phyloP scores from a whole-genome alignment of 2,329 filamentous ascomycete species.

The Colletotrichum viniferum region DNA sequence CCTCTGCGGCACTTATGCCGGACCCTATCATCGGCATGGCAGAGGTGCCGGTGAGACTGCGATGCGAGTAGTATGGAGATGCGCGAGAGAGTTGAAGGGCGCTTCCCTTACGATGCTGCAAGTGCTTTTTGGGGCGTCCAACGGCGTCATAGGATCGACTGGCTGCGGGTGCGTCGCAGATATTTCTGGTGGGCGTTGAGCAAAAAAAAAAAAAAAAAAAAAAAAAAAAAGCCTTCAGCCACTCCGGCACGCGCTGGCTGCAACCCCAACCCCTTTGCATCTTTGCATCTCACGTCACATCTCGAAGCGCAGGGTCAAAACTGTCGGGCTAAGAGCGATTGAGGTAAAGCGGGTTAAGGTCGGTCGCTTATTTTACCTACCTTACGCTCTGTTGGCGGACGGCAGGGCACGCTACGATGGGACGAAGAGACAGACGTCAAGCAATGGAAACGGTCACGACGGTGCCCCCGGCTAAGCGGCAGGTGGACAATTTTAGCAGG shows the following conservation, averaged over 20 bases:
- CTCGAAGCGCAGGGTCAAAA: conserved; percentile 8
- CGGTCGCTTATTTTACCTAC: background rate
- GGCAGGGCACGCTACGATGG: background rate
- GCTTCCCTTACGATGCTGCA: background rate
- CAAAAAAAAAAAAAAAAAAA: background rate
- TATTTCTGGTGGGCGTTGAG: conserved; percentile 2
- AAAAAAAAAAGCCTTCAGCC: background rate
- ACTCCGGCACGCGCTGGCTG: background rate
- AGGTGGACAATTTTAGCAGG: background rate
- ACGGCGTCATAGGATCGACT: conserved; percentile 3
- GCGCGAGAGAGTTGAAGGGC: background rate
- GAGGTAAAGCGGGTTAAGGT: background rate
- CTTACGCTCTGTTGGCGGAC: background rate
- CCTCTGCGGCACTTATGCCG: background rate
- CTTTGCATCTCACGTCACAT: background rate
- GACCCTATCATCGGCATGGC: background rate
- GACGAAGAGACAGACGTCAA: conserved; percentile 7
- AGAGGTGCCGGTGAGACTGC: background rate
- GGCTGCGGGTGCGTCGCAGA: background rate
- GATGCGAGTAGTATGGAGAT: background rate
- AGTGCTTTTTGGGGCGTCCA: background rate
- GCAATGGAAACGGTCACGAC: background rate
- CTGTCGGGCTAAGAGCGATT: background rate
- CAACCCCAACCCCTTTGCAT: background rate
- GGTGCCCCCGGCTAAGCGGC: conserved; percentile 1